A percentile compares a stretch with the other conserved stretches of the same genome.
These are phyloP conservation scores for Aspergillus puulaauensis DNA, from an alignment of 2,329 filamentous ascomycete genomes.

Conservation along the genomic window DNA sequence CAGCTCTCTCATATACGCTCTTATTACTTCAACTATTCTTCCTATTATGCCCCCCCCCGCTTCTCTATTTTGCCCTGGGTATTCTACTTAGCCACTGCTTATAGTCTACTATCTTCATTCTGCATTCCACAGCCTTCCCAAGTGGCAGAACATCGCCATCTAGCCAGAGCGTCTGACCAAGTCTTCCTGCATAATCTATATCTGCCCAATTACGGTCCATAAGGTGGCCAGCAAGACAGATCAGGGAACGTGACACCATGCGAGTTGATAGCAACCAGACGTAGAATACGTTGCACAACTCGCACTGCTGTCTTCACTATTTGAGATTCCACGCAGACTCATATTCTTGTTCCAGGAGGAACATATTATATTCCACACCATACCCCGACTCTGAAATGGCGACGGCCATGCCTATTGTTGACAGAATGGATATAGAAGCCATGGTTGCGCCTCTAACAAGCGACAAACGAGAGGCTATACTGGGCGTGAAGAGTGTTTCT, in stretches of 20 bases:
- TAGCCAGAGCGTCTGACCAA: background rate
- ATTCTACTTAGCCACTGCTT: background rate
- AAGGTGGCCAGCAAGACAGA: background rate
- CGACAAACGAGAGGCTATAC: slow-evolving; percentile 19
- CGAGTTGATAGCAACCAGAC: background rate
- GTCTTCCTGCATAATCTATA: slow-evolving; percentile 1
- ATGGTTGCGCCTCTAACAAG: slow-evolving; percentile 18
- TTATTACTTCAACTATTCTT: background rate
- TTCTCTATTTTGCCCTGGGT: background rate
- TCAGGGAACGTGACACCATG: slow-evolving; percentile 12
- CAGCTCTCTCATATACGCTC: too few relatives aligned
- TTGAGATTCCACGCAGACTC: background rate
- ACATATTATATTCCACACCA: background rate
- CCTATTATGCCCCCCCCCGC: background rate
- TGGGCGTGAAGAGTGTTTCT: slow-evolving; percentile 12
- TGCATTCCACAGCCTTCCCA: background rate
- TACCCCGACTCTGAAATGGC: background rate
- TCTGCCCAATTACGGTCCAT: background rate
- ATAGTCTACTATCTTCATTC: background rate
- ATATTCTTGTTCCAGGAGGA: too few relatives aligned
- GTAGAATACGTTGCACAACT: slow-evolving; percentile 7
- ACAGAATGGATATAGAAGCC: slow-evolving; percentile 9
- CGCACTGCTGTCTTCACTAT: background rate
- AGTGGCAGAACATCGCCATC: background rate
- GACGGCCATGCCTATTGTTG: background rate